Base-by-base conservation (phyloP, 495 filamentous ascomycete species). In the Aspergillus incahuasiensis region DNA sequence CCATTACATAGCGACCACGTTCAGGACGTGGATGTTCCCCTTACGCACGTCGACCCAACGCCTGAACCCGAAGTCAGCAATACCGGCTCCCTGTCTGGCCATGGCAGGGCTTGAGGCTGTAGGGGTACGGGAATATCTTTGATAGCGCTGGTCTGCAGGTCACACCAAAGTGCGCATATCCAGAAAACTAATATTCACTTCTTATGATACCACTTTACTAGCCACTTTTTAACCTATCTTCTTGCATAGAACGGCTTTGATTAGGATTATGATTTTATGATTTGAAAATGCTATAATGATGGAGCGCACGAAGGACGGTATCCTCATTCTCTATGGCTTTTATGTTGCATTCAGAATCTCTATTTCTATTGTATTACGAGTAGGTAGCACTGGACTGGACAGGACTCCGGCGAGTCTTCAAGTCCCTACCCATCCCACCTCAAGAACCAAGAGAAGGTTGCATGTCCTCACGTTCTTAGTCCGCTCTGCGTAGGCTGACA, bases 381-480 rank as follows among this genome's bases (percentile, higher is more conserved):
- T n/a, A n/a, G n/a, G n/a, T n/a, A n/a, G n/a, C n/a, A n/a, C n/a
- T n/a, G n/a, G n/a, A n/a, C n/a, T n/a, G n/a, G n/a, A n/a, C n/a
- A n/a, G n/a, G n/a, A n/a, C n/a, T n/a, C n/a, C n/a, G n/a, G n/a
- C n/a, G n/a, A n/a, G n/a, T n/a, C n/a, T n/a, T n/a, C n/a, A n/a
- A n/a, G n/a, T n/a, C n/a, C n/a, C n/a, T n/a, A n/a, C n/a, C n/a
- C n/a, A n/a, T n/a, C n/a, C n/a, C n/a, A n/a, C n/a, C n/a, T n/a
- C n/a, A n/a, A n/a, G n/a, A n/a, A n/a, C n/a, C n/a, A 32, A n/a
- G 21, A 22, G 15, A 21, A 64, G 9, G 13, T 9, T 16, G 9
- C 13, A 5, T 79, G 73, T 79, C 68, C 74, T 73, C 74, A 48
- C 75, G 68, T 76, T 77, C 72, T 76, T 79, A 79, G 76, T 79